Evolutionary conservation across 306 rosid genomes (phyloP).

Genomic region (Vigna reflexopilosa): DNA sequence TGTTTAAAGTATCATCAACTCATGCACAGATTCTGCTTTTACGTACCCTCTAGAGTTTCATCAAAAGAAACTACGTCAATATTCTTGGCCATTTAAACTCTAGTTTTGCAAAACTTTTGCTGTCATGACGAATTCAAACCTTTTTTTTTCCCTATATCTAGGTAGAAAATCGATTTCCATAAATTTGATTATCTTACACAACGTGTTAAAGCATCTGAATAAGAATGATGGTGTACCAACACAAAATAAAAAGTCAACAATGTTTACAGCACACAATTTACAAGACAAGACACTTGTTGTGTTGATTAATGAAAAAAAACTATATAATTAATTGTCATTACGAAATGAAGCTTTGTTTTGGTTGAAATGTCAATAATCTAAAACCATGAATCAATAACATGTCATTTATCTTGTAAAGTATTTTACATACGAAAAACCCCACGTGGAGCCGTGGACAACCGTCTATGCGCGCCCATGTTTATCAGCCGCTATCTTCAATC

Average conservation of each 20-base stretch:
- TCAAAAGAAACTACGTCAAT: neutral
- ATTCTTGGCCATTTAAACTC: neutral
- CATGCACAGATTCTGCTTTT: too few relatives aligned
- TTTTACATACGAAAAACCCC: neutral
- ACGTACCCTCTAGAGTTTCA: neutral
- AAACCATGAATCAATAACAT: neutral
- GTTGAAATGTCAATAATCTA: constrained; percentile 6
- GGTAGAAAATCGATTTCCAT: neutral
- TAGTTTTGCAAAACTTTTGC: neutral
- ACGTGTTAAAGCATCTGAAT: neutral
- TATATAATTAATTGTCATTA: neutral
- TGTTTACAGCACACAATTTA: neutral
- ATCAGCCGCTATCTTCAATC: constrained; percentile 28
- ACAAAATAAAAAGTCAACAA: neutral
- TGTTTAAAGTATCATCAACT: too few relatives aligned
- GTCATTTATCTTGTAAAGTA: neutral
- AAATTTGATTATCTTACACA: neutral
- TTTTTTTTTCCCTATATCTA: neutral
- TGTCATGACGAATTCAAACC: neutral
- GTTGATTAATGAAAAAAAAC: neutral
- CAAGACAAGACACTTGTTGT: constrained; percentile 32
- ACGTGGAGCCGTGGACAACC: constrained; percentile 38
- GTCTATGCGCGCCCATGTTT: constrained; percentile 7
- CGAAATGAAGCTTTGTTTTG: neutral
- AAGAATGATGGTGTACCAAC: constrained; percentile 29